These are phyloP conservation scores for Talaromyces piceae DNA, from an alignment of 2,329 filamentous ascomycete species.

Conservation along the genomic window DNA sequence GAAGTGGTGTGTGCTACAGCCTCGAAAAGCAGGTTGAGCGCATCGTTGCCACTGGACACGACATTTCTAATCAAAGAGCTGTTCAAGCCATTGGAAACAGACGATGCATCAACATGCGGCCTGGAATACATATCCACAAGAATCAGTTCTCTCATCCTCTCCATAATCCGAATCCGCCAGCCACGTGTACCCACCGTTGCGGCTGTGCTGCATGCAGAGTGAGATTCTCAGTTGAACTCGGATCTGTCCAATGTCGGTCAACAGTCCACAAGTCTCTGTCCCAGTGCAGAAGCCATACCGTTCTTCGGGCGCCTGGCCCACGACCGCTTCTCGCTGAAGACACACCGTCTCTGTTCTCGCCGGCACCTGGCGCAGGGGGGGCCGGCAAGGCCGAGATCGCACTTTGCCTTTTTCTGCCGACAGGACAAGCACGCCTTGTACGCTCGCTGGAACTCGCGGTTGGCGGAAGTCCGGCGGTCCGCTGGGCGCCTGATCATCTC, in stretches of 20 bases:
- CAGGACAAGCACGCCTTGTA: constrained; percentile 50
- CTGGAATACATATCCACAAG: background rate
- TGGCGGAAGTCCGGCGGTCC: constrained; percentile 8
- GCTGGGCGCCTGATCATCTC: constrained; percentile 7
- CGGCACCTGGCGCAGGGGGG: constrained; percentile 44
- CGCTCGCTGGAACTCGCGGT: constrained; percentile 35
- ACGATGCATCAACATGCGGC: constrained; percentile 6
- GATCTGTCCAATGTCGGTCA: background rate
- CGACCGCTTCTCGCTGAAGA: constrained; percentile 39
- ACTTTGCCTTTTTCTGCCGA: constrained; percentile 47
- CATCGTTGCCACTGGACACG: constrained; percentile 45
- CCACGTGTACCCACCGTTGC: background rate
- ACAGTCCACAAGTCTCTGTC: background rate
- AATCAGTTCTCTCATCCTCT: background rate
- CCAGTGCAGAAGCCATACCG: constrained; percentile 11
- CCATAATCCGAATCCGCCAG: background rate
- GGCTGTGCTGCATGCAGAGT: background rate
- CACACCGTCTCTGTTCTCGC: constrained; percentile 44
- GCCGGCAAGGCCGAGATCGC: constrained; percentile 36
- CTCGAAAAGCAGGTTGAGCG: constrained; percentile 43
- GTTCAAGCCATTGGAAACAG: constrained; percentile 16
- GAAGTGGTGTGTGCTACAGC: constrained; percentile 31
- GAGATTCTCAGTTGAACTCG: background rate
- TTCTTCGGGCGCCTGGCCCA: constrained; percentile 33
- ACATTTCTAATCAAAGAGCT: constrained; percentile 38